A percentile compares a stretch with the other conserved stretches of the same genome.
Conservation (phyloP, 1,284 basidiomycete species). For the Cryptococcus wingfieldii region DNA sequence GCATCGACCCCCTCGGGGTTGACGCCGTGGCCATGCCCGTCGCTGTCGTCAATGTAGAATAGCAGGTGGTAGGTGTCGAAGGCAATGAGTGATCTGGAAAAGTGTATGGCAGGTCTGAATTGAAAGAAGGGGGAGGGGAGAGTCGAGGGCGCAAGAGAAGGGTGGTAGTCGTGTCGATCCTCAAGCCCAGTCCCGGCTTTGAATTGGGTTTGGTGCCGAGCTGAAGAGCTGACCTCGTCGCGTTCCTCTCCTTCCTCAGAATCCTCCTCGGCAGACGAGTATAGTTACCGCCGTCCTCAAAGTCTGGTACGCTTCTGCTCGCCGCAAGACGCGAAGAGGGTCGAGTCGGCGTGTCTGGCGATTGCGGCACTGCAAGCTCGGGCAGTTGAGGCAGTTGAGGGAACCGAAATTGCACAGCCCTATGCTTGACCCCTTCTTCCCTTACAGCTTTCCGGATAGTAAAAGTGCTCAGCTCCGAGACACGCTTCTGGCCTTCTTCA, state of each 20-base stretch:
- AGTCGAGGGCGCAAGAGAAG: background rate
- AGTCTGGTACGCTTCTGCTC: background rate
- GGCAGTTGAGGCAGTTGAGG: background rate
- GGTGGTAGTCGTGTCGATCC: background rate
- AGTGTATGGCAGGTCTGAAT: background rate
- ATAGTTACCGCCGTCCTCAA: background rate
- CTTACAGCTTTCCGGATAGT: constrained; percentile 5
- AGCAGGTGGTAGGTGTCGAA: background rate
- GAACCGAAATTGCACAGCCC: background rate
- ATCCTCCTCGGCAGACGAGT: constrained; percentile 8
- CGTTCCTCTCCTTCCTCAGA: background rate
- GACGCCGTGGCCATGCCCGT: too few species aligned
- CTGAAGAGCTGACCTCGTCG: background rate
- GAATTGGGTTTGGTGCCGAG: background rate
- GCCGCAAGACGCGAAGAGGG: background rate
- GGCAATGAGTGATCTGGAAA: background rate
- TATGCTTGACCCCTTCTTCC: background rate
- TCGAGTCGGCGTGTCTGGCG: background rate
- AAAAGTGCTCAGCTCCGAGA: constrained; percentile 9
- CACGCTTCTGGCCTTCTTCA: background rate
- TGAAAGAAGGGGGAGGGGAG: background rate
- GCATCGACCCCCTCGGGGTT: background rate
- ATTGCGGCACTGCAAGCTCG: background rate
- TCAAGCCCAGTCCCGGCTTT: background rate
- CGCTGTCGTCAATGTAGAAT: too few species aligned